Conservation (phyloP, 2,329 filamentous ascomycete genomes). For the Colletotrichum theobromicola region DNA sequence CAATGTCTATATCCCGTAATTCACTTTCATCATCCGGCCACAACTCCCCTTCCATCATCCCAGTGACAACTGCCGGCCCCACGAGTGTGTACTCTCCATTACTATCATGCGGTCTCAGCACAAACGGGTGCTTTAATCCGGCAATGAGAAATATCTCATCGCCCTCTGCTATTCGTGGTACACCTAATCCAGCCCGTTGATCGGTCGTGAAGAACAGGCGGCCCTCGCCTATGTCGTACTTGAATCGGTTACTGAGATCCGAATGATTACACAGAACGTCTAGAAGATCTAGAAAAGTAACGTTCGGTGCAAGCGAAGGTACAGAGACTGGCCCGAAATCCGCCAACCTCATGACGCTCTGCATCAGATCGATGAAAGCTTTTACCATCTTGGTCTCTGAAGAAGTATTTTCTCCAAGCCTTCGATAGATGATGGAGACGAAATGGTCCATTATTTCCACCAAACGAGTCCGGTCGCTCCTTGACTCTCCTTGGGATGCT, state of each 20-base stretch:
- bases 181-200: fast-evolving
- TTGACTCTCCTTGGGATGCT: too few relatives aligned
- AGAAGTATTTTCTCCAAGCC: too few relatives aligned
- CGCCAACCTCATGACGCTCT: too few relatives aligned
- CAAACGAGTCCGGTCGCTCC: too few relatives aligned
- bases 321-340: too few relatives aligned
- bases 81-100: neutral
- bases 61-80: neutral
- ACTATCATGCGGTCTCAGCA: neutral
- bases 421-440: too few relatives aligned
- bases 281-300: too few relatives aligned
- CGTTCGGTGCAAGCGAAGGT: too few relatives aligned
- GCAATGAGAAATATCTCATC: fast-evolving
- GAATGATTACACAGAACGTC: too few relatives aligned
- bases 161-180: fast-evolving
- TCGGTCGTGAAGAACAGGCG: fast-evolving
- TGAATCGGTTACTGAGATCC: fast-evolving
- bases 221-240: neutral
- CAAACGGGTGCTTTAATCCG: fast-evolving
- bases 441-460: too few relatives aligned
- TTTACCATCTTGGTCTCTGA: too few relatives aligned
- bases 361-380: too few relatives aligned
- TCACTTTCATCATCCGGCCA: neutral
- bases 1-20: neutral
- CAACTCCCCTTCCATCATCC: neutral